Evolutionary conservation across 345 rosid genomes (phyloP), one percentile per base, ranked within the genome.

Genomic region (Cochlearia excelsa): DNA sequence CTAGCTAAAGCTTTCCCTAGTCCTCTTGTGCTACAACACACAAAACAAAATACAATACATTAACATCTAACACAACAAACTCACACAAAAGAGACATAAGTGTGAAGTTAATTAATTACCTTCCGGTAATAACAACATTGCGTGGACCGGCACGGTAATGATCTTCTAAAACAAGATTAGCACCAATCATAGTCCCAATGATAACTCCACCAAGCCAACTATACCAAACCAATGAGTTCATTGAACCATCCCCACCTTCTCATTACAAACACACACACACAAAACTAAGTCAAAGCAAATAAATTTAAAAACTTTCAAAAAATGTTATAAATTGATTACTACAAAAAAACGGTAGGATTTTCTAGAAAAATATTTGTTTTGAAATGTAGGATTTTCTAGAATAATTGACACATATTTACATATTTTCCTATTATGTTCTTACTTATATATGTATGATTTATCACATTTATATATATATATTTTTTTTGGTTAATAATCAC

Each of bases 201-300:
- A 88, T 84, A 68, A 88, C 59, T 34, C 98, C 95, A 59, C 98
- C 98, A 64, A 92, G 84, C 98, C 96, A 92, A 78, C 98, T 92
- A 81, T 80, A 88, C 95, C 98, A 92, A 74, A 84, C 77, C 75
- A 92, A 74, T 29, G 76, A 65, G 68, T 86, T 76, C 91, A 92
- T 82, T 74, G 90, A 87, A 70, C 79, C 55, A 51, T 88, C 96
- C 59, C 96, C 98, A 57, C 95, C 96, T 88, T 76, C 69, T 74
- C 6, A 49, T 72, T 34, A 67, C 59, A 46, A 42, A 27, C 7
- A 63, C 26, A 66, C 48, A 55, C 30, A 54, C 46, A 63, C 37
- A 42, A 46, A 8, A 27, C 29, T 38, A 31, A 80, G 58, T 51
- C 52, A 29, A 33, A 26, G 3, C 38, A 26, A 67, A 5, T 2